Percentiles rank a stretch among this genome's conserved stretches.
Conservation (phyloP, 2,329 filamentous ascomycete genomes). For the Penicillium sp. region DNA sequence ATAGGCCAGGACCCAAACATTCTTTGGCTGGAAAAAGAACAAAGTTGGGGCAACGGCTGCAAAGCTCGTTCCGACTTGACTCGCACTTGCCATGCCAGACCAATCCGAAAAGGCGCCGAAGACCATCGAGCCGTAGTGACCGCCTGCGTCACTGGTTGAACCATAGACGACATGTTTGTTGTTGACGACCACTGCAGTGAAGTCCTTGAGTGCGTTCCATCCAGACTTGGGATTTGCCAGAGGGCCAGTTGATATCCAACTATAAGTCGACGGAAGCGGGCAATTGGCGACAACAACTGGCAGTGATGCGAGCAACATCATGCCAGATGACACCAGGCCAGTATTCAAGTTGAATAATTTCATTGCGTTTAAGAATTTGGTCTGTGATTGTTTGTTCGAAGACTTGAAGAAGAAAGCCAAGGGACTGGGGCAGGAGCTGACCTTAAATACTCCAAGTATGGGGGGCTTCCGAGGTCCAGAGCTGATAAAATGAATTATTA, state of each 20-base stretch:
- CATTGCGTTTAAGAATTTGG: neutral
- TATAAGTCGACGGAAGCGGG: slow-evolving; percentile 54
- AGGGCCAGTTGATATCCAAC: slow-evolving; percentile 54
- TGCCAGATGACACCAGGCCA: neutral
- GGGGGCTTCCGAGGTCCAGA: too few species aligned
- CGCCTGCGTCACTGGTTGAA: slow-evolving; percentile 46
- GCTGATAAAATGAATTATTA: neutral
- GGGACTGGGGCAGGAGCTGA: neutral
- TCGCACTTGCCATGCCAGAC: slow-evolving; percentile 49
- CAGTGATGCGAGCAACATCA: neutral
- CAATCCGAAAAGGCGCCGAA: slow-evolving; percentile 57
- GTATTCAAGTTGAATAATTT: neutral
- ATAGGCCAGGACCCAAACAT: slow-evolving; percentile 63
- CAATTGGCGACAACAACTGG: neutral
- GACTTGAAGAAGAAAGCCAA: neutral
- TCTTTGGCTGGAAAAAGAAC: slow-evolving; percentile 62
- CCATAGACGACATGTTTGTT: slow-evolving; percentile 62
- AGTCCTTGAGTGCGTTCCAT: slow-evolving; percentile 62
- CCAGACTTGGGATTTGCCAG: slow-evolving; percentile 55
- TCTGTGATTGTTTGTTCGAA: neutral
- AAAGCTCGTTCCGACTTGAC: slow-evolving; percentile 51
- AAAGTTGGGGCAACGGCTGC: slow-evolving; percentile 59
- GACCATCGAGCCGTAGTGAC: slow-evolving; percentile 57
- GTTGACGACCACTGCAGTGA: slow-evolving; percentile 56
- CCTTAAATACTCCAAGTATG: neutral